Percentiles rank a stretch among this genome's conserved stretches.
Conservation (phyloP, 2,329 filamentous ascomycete species). For the Scortechinia acanthostroma region DNA sequence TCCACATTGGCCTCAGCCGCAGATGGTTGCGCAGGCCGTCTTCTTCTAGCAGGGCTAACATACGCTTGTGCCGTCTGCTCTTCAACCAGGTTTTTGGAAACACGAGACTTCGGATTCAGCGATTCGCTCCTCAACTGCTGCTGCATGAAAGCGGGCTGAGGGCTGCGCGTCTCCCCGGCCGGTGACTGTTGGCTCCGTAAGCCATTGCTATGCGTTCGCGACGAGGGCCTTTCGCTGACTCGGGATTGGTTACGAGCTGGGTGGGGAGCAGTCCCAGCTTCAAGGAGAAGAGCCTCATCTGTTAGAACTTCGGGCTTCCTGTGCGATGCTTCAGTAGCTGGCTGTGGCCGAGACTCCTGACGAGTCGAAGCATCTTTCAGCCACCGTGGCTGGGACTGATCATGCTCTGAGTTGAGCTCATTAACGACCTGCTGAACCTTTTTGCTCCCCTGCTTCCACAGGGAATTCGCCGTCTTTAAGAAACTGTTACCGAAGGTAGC, state of each 20-base stretch:
- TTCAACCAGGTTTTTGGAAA: slow-evolving; percentile 51
- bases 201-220: neutral
- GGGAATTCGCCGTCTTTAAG: slow-evolving; percentile 86
- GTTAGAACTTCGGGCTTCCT: neutral
- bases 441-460: slow-evolving; percentile 93
- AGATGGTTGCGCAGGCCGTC: slow-evolving; percentile 27
- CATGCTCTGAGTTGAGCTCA: slow-evolving; percentile 67
- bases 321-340: neutral
- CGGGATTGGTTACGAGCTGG: neutral
- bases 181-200: neutral
- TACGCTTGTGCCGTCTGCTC: slow-evolving; percentile 79
- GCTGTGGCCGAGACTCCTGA: neutral
- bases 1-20: slow-evolving; percentile 49
- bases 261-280: neutral
- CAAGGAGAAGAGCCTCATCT: neutral
- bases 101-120: neutral
- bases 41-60: slow-evolving; percentile 78
- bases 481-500: slow-evolving; percentile 76
- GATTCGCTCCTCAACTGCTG: neutral
- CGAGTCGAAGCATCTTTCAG: slow-evolving; percentile 68
- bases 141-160: neutral
- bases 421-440: slow-evolving; percentile 86
- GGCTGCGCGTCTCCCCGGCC: neutral
- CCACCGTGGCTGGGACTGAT: slow-evolving; percentile 84
- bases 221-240: no score